A percentile compares a stretch with the other conserved stretches of the same genome.
These are phyloP conservation scores for Aspergillus baeticus DNA, from an alignment of 495 filamentous ascomycete genomes.

Conservation along the genomic window DNA sequence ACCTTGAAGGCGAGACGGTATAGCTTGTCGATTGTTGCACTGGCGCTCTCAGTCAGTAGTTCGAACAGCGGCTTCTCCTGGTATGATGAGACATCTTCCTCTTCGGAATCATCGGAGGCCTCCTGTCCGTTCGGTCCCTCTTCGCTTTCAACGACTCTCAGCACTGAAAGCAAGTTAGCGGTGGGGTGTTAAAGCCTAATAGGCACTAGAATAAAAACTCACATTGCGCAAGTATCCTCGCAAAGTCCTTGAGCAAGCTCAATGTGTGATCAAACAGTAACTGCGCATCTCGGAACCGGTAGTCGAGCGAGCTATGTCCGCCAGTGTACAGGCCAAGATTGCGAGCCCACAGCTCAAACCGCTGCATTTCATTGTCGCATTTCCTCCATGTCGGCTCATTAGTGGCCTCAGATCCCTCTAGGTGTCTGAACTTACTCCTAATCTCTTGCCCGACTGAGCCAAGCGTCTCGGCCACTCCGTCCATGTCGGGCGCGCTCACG, in stretches of 20 bases:
- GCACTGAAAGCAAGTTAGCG: too few species aligned
- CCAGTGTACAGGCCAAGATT: constrained; percentile 2
- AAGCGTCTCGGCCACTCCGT: too few species aligned
- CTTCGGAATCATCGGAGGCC: not conserved
- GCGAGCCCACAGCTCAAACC: constrained; percentile 6
- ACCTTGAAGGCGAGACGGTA: constrained; percentile 10
- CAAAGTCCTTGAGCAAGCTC: not conserved
- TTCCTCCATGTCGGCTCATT: not conserved
- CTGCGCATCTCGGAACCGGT: constrained; percentile 6
- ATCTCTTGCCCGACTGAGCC: too few species aligned
- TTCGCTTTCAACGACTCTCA: too few species aligned
- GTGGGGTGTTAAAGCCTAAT: too few species aligned
- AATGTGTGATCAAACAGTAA: constrained; percentile 1
- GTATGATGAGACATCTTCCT: constrained; percentile 8
- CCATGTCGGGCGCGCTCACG: too few species aligned
- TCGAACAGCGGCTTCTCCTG: not conserved
- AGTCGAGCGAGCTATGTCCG: constrained; percentile 7
- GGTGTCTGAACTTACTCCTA: not conserved
- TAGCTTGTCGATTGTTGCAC: constrained; percentile 7
- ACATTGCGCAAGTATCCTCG: not conserved
- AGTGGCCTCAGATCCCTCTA: not conserved
- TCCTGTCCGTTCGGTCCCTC: not conserved
- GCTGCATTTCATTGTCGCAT: constrained; percentile 2
- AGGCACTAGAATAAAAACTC: not conserved
- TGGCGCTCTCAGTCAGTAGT: not conserved